Percentiles rank a stretch among this genome's conserved stretches.
Conservation (phyloP, 495 filamentous ascomycete genomes). For the Aspergillus sclerotiicarbonarius region DNA sequence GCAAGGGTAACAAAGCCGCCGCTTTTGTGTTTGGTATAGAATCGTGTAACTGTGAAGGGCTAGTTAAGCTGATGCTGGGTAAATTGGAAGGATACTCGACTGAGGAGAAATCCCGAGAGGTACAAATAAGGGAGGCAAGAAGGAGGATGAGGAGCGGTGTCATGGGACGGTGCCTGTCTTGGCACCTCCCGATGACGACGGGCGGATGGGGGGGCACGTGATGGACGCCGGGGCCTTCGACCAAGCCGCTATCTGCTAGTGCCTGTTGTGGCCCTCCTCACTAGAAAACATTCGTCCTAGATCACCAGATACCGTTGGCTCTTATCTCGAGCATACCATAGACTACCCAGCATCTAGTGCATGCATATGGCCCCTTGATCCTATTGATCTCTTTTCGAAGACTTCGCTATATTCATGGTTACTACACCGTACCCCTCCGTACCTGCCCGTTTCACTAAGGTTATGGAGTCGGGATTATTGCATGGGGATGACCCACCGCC, state of each 20-base stretch:
- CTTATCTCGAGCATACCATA: no score
- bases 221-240: background rate
- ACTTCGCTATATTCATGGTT: no score
- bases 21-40: background rate
- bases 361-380: no score
- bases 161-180: slow-evolving; percentile 13
- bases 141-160: slow-evolving; percentile 8
- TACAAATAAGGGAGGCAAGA: background rate
- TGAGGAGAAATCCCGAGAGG: background rate
- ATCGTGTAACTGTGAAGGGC: background rate
- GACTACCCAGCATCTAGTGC: no score
- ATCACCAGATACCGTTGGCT: no score
- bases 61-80: background rate
- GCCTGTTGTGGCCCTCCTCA: no score
- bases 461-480: no score
- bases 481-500: no score
- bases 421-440: no score
- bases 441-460: no score
- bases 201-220: slow-evolving; percentile 6
- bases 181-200: slow-evolving; percentile 4
- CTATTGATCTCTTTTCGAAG: no score
- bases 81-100: background rate
- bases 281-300: no score
- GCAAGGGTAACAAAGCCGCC: slow-evolving; percentile 1
- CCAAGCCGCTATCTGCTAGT: background rate